These are phyloP conservation scores for Hypoxylon lienhwacheense DNA, from an alignment of 495 filamentous ascomycete genomes.

Conservation along the genomic window DNA sequence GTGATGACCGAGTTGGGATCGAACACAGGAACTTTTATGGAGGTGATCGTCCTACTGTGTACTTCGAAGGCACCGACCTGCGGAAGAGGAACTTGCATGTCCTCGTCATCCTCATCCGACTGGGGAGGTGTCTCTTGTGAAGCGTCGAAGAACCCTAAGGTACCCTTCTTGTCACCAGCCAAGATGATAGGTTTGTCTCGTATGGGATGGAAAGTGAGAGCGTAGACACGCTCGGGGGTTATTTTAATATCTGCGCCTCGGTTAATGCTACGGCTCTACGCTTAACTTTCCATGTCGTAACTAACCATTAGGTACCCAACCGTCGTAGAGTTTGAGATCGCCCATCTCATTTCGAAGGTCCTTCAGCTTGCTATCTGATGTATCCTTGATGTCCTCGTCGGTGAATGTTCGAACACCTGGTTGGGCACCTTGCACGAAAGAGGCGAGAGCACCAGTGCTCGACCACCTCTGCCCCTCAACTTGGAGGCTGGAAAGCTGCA, in stretches of 20 bases:
- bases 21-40: conserved; percentile 73
- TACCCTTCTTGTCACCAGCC: conserved; percentile 92
- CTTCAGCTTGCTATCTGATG: conserved; percentile 74
- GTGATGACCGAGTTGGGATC: conserved; percentile 77
- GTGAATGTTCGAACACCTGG: conserved; percentile 82
- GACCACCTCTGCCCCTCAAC: conserved; percentile 71
- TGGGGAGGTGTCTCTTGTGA: conserved; percentile 64
- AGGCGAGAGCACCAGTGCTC: conserved; percentile 35
- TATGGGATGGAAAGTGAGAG: conserved; percentile 86
- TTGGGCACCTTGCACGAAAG: conserved; percentile 65
- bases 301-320: conserved; percentile 75
- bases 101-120: conserved; percentile 62
- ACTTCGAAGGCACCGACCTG: conserved; percentile 83
- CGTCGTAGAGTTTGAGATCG: conserved; percentile 75
- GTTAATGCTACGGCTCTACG: conserved; percentile 18
- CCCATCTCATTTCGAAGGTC: conserved; percentile 79
- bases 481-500: conserved; percentile 75
- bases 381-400: conserved; percentile 76
- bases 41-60: conserved; percentile 84
- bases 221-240: conserved; percentile 85
- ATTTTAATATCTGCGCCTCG: conserved; percentile 76
- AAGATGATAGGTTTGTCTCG: conserved; percentile 86
- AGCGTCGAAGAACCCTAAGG: conserved; percentile 89
- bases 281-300: not conserved
- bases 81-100: conserved; percentile 67